These are phyloP conservation scores for Aspergillus taichungensis DNA, from an alignment of 495 filamentous ascomycete genomes.

Conservation along the genomic window DNA sequence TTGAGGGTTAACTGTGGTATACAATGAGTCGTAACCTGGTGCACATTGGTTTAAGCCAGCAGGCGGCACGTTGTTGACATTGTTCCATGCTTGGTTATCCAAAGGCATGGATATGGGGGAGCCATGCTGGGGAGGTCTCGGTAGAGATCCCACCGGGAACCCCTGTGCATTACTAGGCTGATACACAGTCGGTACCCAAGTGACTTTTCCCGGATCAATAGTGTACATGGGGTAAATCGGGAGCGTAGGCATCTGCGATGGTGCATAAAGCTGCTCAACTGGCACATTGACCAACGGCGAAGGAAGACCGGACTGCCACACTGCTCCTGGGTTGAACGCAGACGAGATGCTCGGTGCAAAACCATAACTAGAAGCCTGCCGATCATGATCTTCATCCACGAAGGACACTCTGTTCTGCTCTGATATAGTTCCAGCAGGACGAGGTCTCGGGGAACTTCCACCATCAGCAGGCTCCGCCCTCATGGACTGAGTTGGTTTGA, in stretches of 20 bases:
- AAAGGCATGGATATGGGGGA: conserved; percentile 1
- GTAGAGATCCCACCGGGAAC: conserved; percentile 1
- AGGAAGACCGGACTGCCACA: not conserved
- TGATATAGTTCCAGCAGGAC: too few relatives aligned
- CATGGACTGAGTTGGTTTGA: not conserved
- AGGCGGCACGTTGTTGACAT: not conserved
- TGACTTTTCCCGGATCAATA: conserved; percentile 2
- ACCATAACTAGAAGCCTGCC: too few relatives aligned
- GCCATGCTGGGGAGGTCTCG: conserved; percentile 4
- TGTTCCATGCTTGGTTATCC: conserved; percentile 3
- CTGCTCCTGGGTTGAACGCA: not conserved
- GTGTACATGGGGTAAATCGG: conserved; percentile 1
- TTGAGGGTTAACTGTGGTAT: conserved; percentile 2
- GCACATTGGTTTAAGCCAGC: conserved; percentile 7
- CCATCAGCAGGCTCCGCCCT: not conserved
- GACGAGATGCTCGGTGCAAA: not conserved
- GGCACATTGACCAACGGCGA: too few relatives aligned
- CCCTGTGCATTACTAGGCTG: conserved; percentile 5
- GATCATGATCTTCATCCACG: too few relatives aligned
- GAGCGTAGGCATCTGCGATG: not conserved
- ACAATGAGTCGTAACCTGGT: conserved; percentile 3
- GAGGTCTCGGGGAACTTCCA: too few relatives aligned
- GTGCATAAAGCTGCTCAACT: not conserved
- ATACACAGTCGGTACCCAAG: conserved; percentile 8
- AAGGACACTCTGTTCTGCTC: too few relatives aligned